Evolutionary conservation across 768 basidiomycete species (phyloP), one percentile per base, ranked within the genome.

Genomic region (Tricholoma terreum): DNA sequence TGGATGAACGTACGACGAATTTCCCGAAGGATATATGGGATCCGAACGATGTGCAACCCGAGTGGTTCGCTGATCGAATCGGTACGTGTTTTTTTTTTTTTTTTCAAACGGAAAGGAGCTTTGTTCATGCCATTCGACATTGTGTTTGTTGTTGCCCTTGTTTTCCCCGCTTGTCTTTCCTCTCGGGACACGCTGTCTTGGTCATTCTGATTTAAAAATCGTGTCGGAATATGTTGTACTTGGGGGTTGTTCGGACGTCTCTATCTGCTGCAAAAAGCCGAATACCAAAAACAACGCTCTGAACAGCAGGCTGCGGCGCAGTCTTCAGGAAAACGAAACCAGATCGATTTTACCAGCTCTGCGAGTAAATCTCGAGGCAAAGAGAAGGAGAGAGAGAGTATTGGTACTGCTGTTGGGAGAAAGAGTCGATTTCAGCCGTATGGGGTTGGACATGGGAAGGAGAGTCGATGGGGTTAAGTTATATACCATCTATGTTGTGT

Each of bases 1-100:
- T 95, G 14, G 87, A 96, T 65, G 96, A 98, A 70, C 83, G 87
- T 14, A 76, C 84, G n/a, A 89, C 88, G 1, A 91, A 92, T 61
- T 94, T 95, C 65, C 87, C 90, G 56, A 75, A 58, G 15, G 75
- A 77, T 7, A 72, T 90, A 1, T 98, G 96, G 88, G 81, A 89
- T 65, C 86, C 92, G 12, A 71, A 80, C 35, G 81, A 81, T 38
- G 74, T 89, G 1, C 67, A 77, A 52, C 75, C 81, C 0, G 86
- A 84, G 35, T 96, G 93, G 86, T 87, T 81, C 63, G 87, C 93
- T 1, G 82, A 85, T 34, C 81, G 78, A 63, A 84, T 97, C 65
- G 91, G 92, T 93, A 74, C 73, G 89, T 72, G 54, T 14, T 70
- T 49, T 40, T 57, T 57, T 48, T 48, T 36, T 31, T 42, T 42